These are phyloP conservation scores for Ustilago cynodontis DNA, from an alignment of 1,284 basidiomycete genomes.

Conservation along the genomic window DNA sequence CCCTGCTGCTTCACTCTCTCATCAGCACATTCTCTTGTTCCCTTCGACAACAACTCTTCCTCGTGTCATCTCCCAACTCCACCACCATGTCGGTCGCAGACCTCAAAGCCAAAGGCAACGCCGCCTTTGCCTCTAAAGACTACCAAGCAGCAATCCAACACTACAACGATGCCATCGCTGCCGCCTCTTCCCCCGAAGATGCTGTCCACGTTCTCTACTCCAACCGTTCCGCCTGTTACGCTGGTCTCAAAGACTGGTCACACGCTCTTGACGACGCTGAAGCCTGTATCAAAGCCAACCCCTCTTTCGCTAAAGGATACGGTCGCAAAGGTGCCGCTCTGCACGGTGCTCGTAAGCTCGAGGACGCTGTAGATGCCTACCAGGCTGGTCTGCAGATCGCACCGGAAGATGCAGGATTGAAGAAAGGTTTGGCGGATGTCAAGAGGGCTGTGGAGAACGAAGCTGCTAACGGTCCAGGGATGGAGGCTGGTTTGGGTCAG, in stretches of 20 bases:
- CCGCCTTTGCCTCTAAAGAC: slow-evolving; percentile 68
- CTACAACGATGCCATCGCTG: slow-evolving; percentile 66
- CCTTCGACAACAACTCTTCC: neutral
- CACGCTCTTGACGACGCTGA: slow-evolving; percentile 90
- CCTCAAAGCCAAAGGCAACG: slow-evolving; percentile 68
- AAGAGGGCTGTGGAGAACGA: slow-evolving; percentile 54
- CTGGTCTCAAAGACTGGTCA: slow-evolving; percentile 82
- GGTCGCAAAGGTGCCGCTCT: slow-evolving; percentile 94
- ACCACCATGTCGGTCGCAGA: slow-evolving; percentile 65
- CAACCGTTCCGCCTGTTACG: slow-evolving; percentile 89
- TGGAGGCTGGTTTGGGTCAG: slow-evolving; percentile 77
- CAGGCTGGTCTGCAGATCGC: slow-evolving; percentile 84
- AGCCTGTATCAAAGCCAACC: slow-evolving; percentile 79
- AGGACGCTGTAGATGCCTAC: slow-evolving; percentile 85
- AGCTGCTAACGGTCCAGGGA: slow-evolving; percentile 71
- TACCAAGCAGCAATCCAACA: slow-evolving; percentile 63
- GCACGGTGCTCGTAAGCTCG: slow-evolving; percentile 83
- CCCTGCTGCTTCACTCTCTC: neutral
- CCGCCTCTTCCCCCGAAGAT: slow-evolving; percentile 65
- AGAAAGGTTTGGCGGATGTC: slow-evolving; percentile 81
- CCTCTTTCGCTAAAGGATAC: slow-evolving; percentile 90
- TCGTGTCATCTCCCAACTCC: neutral
- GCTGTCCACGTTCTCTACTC: slow-evolving; percentile 85
- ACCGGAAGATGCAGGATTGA: slow-evolving; percentile 80
- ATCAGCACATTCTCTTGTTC: neutral